Evolutionary conservation across 306 rosid species (phyloP).

Genomic region (Castanospermum australe): DNA sequence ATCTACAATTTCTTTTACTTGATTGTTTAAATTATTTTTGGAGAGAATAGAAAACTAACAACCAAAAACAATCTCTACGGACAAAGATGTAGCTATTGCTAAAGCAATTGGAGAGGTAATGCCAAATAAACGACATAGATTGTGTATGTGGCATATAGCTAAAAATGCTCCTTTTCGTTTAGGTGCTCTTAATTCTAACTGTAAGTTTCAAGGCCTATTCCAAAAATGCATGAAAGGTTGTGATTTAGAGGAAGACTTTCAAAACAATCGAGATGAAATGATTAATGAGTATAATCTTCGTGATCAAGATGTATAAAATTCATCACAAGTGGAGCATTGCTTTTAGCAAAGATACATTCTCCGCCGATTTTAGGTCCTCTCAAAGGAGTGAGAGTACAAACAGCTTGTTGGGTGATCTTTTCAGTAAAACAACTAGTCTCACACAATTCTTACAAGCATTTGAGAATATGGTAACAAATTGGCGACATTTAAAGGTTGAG

Average conservation of each 20-base stretch:
- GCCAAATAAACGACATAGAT: not conserved
- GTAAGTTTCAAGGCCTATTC: not conserved
- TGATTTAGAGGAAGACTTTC: not conserved
- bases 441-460: not conserved
- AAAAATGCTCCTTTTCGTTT: too few species aligned
- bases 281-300: not conserved
- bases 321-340: not conserved
- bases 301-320: not conserved
- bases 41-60: not conserved
- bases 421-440: not conserved
- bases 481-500: too few species aligned
- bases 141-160: not conserved
- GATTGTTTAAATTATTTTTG: not conserved
- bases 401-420: not conserved
- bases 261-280: not conserved
- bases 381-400: not conserved
- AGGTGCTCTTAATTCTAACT: too few species aligned
- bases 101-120: not conserved
- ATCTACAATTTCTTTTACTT: not conserved
- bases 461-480: not conserved
- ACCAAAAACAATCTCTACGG: not conserved
- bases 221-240: not conserved
- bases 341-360: not conserved
- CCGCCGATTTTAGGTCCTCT: not conserved
- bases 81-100: not conserved